Evolutionary conservation across 331 rosid genomes (phyloP), one percentile per base, ranked within the genome.

Genomic region (Arachis monticola): DNA sequence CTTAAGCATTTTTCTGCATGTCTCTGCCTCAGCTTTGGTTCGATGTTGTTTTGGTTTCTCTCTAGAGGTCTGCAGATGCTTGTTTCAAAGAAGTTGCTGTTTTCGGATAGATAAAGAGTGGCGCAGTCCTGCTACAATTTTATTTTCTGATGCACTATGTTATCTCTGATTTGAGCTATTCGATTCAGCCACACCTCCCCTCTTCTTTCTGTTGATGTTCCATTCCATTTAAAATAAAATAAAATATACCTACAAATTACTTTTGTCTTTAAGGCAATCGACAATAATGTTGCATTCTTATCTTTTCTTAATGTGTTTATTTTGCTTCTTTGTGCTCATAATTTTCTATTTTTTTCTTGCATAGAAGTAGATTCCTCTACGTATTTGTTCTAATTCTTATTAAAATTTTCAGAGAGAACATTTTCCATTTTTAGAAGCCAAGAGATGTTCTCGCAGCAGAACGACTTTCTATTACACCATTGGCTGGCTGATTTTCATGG

Each of bases 401-500:
- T 41, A 10, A 64, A 69, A 77, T 68, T 88, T 67, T 69, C 87
- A 95, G 99, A 87, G 97, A 86, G 97, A 92, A 78, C 96, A 95
- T 79, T 95, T 95, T 76, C 93, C 97, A 31, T 95, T 95, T 79
- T 83, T 95, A 52, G 99, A 90, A 55, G 83, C 88, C 83, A 92
- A 86, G 75, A 88, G 83, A 80, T 95, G 97, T 81, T 90, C 97
- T 52, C 97, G 97, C 68, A 90, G 97, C 86, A 82, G 99, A 85
- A 92, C 99, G 3, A 90, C 97, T 76, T 95, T 92, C 88, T 95
- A 88, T 80, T 95, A 83, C 84, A 95, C 93, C 41, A 92, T 95
- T 79, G 99, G 99, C 70, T 90, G 93, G 93, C 78, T 95, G 79
- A 83, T 95, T 65, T 95, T 92, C 80, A 92, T 92, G 97, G 99